Conservation (phyloP, 441 rosid genomes). For the Aleurites moluccanus region DNA sequence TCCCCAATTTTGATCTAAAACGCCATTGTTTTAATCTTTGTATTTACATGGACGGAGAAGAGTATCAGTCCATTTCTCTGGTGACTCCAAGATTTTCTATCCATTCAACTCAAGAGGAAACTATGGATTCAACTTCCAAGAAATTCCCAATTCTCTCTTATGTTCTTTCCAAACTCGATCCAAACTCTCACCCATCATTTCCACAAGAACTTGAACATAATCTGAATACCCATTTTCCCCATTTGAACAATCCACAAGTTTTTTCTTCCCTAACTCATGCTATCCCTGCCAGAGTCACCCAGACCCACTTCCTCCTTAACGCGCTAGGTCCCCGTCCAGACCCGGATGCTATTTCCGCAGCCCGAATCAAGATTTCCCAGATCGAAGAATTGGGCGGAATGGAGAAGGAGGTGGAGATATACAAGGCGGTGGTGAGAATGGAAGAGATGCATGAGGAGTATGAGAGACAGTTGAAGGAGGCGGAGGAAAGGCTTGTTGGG, state of each 20-base stretch:
- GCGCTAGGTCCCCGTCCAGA: constrained; percentile 46
- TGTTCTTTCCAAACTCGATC: constrained; percentile 29
- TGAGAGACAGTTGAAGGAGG: constrained; percentile 39
- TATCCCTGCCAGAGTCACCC: constrained; percentile 32
- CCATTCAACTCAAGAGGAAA: neutral
- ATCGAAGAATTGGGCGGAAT: constrained; percentile 24
- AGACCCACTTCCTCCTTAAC: constrained; percentile 33
- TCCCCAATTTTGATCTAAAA: neutral
- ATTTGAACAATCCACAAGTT: constrained; percentile 25
- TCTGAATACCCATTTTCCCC: constrained; percentile 32
- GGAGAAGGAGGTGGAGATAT: constrained; percentile 35
- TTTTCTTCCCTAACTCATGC: constrained; percentile 27
- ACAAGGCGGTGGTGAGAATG: constrained; percentile 39
- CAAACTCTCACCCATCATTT: constrained; percentile 22
- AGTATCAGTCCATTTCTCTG: neutral
- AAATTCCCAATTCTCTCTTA: constrained; percentile 39
- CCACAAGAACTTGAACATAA: constrained; percentile 16
- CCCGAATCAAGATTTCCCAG: constrained; percentile 41
- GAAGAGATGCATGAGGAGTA: constrained; percentile 48
- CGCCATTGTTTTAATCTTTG: too few species aligned
- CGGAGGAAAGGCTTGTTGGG: constrained; percentile 45
- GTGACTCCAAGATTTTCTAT: neutral
- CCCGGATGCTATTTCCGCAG: constrained; percentile 39
- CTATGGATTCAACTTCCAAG: constrained; percentile 23
- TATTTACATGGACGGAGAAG: neutral